Base-by-base conservation (phyloP, 805 yeast genomes). In the Komagataella phaffii region DNA sequence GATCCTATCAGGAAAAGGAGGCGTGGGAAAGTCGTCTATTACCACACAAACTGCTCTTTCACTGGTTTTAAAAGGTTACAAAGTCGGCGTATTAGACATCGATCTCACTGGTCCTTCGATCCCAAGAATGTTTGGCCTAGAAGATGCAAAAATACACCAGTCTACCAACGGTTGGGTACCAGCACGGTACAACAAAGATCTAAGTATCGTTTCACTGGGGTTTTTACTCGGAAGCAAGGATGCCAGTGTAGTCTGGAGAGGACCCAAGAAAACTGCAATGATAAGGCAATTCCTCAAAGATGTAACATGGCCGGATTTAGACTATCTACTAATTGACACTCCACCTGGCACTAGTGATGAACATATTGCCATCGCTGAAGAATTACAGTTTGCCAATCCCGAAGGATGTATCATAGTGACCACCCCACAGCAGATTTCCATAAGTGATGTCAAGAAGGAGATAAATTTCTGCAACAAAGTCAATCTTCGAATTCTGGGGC, bases 271-370 rank as follows among this genome's bases (percentile, higher is more conserved):
- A 63, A 90, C 97, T 0, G 96, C 97, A 12, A 93, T 93, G 98
- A 86, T 93, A 44, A 77, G 90, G 55, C 99, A 93, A 68, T 91
- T 93, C 62, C 71, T 95, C 46, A 78, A 80, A 54, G 98, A 93
- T 63, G 96, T 91, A 1, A 78, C 79, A 24, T 93, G 99, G 99
- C 96, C 88, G 0, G 70, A 76, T 24, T 80, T 88, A 52, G 80
- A 83, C 59, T 91, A 86, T 62, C 67, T 91, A 52, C 68, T 93
- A 36, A 89, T 93, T 5, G 99, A 93, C 64, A 93, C 99, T 0
- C 99, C 99, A 1, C 99, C 99, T 0, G 99, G 99, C 0, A 93
- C 99, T 0, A 85, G 96, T 0, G 99, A 93, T 66, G 99, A 93
- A 64, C 99, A 93, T 64, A 93, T 93, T 44, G 89, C 96, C 3